phyloP scores from a whole-genome alignment of 2,329 filamentous ascomycete genomes.

The Arthroderma sp. region DNA sequence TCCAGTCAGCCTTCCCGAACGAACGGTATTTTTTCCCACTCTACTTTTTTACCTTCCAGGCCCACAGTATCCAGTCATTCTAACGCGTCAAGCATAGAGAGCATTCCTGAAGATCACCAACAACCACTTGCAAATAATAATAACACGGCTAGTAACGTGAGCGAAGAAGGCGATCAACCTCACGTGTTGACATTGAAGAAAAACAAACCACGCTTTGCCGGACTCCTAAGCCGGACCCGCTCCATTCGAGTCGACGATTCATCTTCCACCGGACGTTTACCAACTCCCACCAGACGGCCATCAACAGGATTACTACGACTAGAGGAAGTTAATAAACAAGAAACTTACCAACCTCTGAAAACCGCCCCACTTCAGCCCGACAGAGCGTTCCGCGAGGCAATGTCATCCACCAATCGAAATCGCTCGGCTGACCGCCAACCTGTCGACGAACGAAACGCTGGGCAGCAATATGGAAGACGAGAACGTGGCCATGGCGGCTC shows the following conservation, averaged over 20 bases:
- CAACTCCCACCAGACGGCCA: constrained; percentile 21
- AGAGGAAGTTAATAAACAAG: constrained; percentile 20
- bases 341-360: constrained; percentile 38
- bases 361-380: constrained; percentile 55
- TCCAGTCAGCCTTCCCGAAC: not conserved
- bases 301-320: constrained; percentile 28
- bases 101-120: too few species aligned
- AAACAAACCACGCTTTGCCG: constrained; percentile 32
- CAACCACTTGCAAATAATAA: too few species aligned
- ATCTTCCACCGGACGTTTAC: constrained; percentile 16
- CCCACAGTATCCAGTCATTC: too few species aligned
- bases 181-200: constrained; percentile 22
- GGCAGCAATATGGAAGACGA: constrained; percentile 12
- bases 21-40: too few species aligned
- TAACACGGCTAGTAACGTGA: too few species aligned
- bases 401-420: constrained; percentile 51
- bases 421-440: constrained; percentile 56
- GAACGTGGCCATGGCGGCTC: constrained; percentile 22
- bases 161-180: constrained; percentile 18
- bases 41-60: too few species aligned
- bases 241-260: constrained; percentile 32
- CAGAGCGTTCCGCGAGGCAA: constrained; percentile 54
- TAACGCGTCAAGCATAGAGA: too few species aligned
- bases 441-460: constrained; percentile 11
- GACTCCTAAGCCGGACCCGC: constrained; percentile 31